Conservation (phyloP, 176 grass and related monocot species). For the Chloris gayana region DNA sequence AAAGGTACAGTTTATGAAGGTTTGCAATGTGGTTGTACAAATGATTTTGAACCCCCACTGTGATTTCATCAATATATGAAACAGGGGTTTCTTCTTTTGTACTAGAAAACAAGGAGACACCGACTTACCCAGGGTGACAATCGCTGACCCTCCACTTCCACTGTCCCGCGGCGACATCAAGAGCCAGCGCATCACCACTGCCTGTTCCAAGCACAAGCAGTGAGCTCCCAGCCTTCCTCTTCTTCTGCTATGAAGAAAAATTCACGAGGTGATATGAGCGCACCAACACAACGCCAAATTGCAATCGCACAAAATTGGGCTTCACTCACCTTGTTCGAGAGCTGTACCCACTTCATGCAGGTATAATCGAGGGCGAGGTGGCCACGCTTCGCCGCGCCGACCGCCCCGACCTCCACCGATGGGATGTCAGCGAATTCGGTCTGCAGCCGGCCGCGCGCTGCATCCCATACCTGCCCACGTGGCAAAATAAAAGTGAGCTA, state of each 20-base stretch:
- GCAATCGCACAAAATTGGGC: background rate
- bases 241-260: constrained; percentile 57
- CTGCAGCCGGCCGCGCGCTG: constrained; percentile 72
- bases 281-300: background rate
- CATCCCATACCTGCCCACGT: constrained; percentile 81
- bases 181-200: constrained; percentile 67
- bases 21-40: background rate
- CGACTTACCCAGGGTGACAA: constrained; percentile 68
- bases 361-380: constrained; percentile 99
- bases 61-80: constrained; percentile 23
- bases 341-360: constrained; percentile 96
- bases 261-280: constrained; percentile 19
- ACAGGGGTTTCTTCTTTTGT: background rate
- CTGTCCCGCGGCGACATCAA: constrained; percentile 65
- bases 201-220: constrained; percentile 77
- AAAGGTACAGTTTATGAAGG: constrained; percentile 37
- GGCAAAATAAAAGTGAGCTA: constrained; percentile 10
- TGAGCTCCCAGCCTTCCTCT: constrained; percentile 58
- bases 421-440: constrained; percentile 78
- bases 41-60: background rate
- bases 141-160: constrained; percentile 78
- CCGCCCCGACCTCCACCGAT: constrained; percentile 47
- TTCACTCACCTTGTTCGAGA: constrained; percentile 64
- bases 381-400: constrained; percentile 57
- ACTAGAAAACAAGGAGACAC: background rate